phyloP scores from a whole-genome alignment of 2,329 filamentous ascomycete species.

The Macrophomina pseudophaseolina region DNA sequence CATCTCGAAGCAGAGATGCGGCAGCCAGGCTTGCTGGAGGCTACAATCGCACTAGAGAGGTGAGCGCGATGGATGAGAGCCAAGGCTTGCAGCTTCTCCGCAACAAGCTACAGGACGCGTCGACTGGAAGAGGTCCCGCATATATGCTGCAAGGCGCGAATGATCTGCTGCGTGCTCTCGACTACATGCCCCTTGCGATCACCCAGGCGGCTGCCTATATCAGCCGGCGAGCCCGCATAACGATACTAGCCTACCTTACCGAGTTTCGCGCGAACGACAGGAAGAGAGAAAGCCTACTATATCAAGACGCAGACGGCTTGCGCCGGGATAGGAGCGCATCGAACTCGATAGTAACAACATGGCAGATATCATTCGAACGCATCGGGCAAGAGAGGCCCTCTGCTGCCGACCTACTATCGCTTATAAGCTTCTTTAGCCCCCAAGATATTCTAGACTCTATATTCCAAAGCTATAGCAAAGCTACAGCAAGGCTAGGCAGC shows the following conservation, averaged over 20 bases:
- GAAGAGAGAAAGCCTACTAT: conserved; percentile 34
- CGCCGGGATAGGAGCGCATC: conserved; percentile 41
- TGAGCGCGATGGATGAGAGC: not conserved
- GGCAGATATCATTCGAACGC: conserved; percentile 42
- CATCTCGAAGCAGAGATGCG: not conserved
- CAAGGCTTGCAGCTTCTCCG: not conserved
- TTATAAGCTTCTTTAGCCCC: conserved; percentile 55
- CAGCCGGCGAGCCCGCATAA: not conserved
- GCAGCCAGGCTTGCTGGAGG: not conserved
- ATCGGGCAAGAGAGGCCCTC: conserved; percentile 37
- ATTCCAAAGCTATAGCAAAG: conserved; percentile 32
- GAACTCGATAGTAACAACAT: conserved; percentile 46
- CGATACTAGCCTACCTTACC: conserved; percentile 42
- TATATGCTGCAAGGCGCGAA: not conserved
- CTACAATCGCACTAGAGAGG: too few species aligned
- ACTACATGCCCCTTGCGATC: too few species aligned
- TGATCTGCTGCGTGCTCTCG: too few species aligned
- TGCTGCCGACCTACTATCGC: conserved; percentile 50
- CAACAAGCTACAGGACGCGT: not conserved
- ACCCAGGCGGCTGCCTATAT: too few species aligned
- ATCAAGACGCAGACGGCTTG: conserved; percentile 36
- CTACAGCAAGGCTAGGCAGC: not conserved
- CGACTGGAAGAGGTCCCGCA: not conserved
- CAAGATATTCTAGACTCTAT: conserved; percentile 48
- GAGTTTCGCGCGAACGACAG: conserved; percentile 42